phyloP scores from a whole-genome alignment of 2,329 filamentous ascomycete species.

The Xylaria sp. region DNA sequence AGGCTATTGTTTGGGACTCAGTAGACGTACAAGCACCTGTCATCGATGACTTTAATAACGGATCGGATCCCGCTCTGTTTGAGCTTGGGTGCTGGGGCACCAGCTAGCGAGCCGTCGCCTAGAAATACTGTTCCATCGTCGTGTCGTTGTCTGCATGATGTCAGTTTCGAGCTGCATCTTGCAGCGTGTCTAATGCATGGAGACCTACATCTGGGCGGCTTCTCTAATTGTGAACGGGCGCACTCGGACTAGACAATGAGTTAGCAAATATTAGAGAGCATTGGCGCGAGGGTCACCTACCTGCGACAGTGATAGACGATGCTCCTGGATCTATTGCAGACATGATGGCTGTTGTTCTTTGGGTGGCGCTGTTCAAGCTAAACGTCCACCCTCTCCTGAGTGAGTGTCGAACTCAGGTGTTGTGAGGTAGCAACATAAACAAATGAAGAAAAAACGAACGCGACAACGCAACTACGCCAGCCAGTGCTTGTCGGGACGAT shows the following conservation, averaged over 20 bases:
- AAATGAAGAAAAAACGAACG: slow-evolving; percentile 21
- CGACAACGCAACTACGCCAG: neutral
- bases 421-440: slow-evolving; percentile 41
- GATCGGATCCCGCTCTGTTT: slow-evolving; percentile 86
- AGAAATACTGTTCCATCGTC: slow-evolving; percentile 93
- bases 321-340: slow-evolving; percentile 57
- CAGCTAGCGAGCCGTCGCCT: slow-evolving; percentile 96
- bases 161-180: slow-evolving; percentile 27
- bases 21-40: slow-evolving; percentile 85
- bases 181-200: neutral
- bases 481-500: slow-evolving; percentile 1
- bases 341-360: slow-evolving; percentile 46
- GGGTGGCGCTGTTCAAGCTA: slow-evolving; percentile 15
- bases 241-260: slow-evolving; percentile 66
- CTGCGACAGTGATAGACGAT: slow-evolving; percentile 69
- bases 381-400: slow-evolving; percentile 26
- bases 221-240: slow-evolving; percentile 86
- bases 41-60: slow-evolving; percentile 96
- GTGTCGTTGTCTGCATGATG: slow-evolving; percentile 62
- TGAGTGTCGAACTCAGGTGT: slow-evolving; percentile 23
- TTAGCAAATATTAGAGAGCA: slow-evolving; percentile 41
- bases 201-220: slow-evolving; percentile 83
- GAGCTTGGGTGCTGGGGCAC: slow-evolving; percentile 83
- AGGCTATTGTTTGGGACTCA: too few species aligned
- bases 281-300: slow-evolving; percentile 52